phyloP scores from a whole-genome alignment of 345 rosid genomes.

The Murraya paniculata region DNA sequence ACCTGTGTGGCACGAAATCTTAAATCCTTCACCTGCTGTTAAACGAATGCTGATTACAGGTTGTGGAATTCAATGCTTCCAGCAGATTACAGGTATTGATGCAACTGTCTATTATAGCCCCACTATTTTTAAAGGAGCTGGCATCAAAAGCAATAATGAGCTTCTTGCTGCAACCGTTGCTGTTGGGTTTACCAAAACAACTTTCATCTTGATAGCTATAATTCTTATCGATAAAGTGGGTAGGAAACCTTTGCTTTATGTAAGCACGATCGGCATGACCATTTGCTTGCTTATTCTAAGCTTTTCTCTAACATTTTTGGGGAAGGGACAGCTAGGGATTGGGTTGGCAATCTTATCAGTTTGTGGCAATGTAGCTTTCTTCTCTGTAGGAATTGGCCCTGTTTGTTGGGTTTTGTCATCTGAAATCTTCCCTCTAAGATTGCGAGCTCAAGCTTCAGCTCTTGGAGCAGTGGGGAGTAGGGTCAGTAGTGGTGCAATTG shows the following conservation, averaged over 20 bases:
- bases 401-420: constrained; percentile 60
- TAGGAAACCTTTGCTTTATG: constrained; percentile 57
- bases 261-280: constrained; percentile 68
- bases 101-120: constrained; percentile 73
- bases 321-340: constrained; percentile 33
- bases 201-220: constrained; percentile 56
- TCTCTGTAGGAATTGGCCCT: constrained; percentile 65
- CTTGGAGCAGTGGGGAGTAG: constrained; percentile 60
- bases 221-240: constrained; percentile 55
- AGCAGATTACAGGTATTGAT: constrained; percentile 65
- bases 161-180: constrained; percentile 70
- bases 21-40: constrained; percentile 47
- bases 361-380: constrained; percentile 63
- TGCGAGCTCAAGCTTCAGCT: constrained; percentile 65
- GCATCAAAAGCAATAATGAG: constrained; percentile 36
- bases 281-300: constrained; percentile 47
- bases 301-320: constrained; percentile 33
- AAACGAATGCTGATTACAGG: constrained; percentile 50
- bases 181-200: constrained; percentile 61
- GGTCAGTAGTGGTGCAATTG: constrained; percentile 56
- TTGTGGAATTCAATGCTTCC: constrained; percentile 67
- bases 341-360: constrained; percentile 41
- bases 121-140: constrained; percentile 54
- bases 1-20: constrained; percentile 49
- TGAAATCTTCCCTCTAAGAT: constrained; percentile 61